These are phyloP conservation scores for Ambrosiella xylebori DNA, from an alignment of 2,329 filamentous ascomycete genomes.

Conservation along the genomic window DNA sequence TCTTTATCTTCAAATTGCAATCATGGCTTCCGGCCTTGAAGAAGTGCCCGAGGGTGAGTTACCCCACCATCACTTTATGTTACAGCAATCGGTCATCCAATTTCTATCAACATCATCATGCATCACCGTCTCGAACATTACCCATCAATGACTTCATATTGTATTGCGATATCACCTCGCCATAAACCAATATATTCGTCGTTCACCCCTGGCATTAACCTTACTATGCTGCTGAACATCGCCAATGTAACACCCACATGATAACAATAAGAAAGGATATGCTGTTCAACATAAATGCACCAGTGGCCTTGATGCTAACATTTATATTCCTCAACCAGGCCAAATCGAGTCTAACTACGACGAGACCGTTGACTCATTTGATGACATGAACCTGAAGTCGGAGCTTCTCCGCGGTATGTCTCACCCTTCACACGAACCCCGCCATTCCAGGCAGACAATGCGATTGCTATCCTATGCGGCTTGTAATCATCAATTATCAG, in stretches of 20 bases:
- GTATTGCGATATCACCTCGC: not conserved
- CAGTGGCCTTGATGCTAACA: not conserved
- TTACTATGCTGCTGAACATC: too few relatives aligned
- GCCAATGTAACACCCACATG: not conserved
- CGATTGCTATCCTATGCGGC: not conserved
- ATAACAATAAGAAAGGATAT: not conserved
- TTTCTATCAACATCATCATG: not conserved
- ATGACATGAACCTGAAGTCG: slow-evolving; percentile 90
- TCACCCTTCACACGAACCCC: slow-evolving; percentile 1
- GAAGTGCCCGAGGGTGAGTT: slow-evolving; percentile 82
- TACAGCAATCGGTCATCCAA: not conserved
- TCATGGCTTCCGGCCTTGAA: slow-evolving; percentile 98
- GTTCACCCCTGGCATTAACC: too few relatives aligned
- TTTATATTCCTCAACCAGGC: slow-evolving; percentile 34
- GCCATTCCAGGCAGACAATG: not conserved
- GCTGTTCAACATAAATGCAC: not conserved
- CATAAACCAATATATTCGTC: not conserved
- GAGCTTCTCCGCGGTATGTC: slow-evolving; percentile 76
- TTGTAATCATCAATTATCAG: too few relatives aligned
- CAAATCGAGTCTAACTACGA: slow-evolving; percentile 99
- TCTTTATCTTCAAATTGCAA: slow-evolving; percentile 44
- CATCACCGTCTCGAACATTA: not conserved
- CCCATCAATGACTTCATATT: not conserved
- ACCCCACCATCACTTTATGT: not conserved
- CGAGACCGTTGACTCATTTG: slow-evolving; percentile 98